A percentile compares a stretch with the other conserved stretches of the same genome.
These are phyloP conservation scores for Phytophthora ohioensis DNA, from an alignment of 352 stramenopile species.

Conservation along the genomic window DNA sequence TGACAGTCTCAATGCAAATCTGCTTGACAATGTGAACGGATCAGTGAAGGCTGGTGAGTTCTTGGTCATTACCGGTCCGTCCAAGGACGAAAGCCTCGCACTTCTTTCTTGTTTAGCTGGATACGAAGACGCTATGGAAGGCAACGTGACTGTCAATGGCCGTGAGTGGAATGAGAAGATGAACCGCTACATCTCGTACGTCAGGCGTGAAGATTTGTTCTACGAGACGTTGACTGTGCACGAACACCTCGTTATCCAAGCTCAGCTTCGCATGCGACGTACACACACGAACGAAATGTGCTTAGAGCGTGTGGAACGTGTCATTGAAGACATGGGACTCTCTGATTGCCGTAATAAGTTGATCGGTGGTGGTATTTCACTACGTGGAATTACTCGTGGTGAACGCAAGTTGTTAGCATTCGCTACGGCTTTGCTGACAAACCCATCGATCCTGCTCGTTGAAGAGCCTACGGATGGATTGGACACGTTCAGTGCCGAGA, in stretches of 20 bases:
- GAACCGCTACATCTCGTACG: conserved; percentile 57
- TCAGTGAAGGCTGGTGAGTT: conserved; percentile 54
- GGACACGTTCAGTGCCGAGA: conserved; percentile 73
- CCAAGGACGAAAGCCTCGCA: conserved; percentile 86
- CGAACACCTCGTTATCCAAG: conserved; percentile 91
- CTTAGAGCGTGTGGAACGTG: conserved; percentile 58
- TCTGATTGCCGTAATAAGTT: conserved; percentile 50
- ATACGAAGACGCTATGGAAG: conserved; percentile 83
- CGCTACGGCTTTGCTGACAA: conserved; percentile 83
- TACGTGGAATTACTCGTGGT: conserved; percentile 73
- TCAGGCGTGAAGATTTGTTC: conserved; percentile 91
- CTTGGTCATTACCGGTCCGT: conserved; percentile 68
- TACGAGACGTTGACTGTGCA: conserved; percentile 88
- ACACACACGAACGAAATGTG: conserved; percentile 40
- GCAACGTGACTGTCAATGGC: conserved; percentile 76
- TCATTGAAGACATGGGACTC: conserved; percentile 72
- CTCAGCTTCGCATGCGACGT: conserved; percentile 77
- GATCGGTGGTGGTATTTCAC: conserved; percentile 60
- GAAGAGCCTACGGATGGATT: conserved; percentile 85
- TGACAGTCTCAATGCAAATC: conserved; percentile 5
- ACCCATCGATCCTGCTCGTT: conserved; percentile 85
- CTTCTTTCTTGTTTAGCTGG: conserved; percentile 93
- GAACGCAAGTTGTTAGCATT: conserved; percentile 88
- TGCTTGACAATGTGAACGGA: conserved; percentile 63
- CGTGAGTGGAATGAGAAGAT: conserved; percentile 48